Conservation (phyloP, 176 grass and related monocot genomes). For the Oryza rufipogon region DNA sequence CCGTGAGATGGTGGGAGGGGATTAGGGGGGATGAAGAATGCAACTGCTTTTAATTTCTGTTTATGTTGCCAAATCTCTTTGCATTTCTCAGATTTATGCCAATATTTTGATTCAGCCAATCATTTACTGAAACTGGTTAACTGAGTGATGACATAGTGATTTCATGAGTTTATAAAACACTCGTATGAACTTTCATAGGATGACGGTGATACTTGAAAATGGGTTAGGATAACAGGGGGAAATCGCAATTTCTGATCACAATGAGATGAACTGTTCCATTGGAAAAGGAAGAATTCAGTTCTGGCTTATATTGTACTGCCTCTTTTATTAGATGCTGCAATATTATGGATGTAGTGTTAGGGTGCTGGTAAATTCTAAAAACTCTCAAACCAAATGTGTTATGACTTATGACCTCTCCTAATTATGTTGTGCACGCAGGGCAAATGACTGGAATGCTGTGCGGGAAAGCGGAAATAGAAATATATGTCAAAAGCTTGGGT, state of each 20-base stretch:
- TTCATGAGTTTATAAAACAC: not conserved
- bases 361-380: not conserved
- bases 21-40: not conserved
- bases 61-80: not conserved
- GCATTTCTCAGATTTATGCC: not conserved
- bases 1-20: not conserved
- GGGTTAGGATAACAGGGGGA: not conserved
- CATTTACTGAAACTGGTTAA: not conserved
- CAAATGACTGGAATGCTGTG: constrained; percentile 42
- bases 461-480: constrained; percentile 25
- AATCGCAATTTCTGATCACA: not conserved
- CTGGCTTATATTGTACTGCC: not conserved
- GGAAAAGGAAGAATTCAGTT: not conserved
- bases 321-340: not conserved
- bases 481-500: constrained; percentile 42
- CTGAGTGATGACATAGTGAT: not conserved
- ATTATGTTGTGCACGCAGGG: constrained; percentile 29
- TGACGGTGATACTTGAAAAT: not conserved
- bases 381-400: not conserved
- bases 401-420: not conserved
- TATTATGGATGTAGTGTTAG: not conserved
- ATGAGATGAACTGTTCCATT: not conserved
- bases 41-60: not conserved
- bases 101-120: not conserved
- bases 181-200: not conserved